Percentiles rank a stretch among this genome's conserved stretches.
These are phyloP conservation scores for Closterium sp. DNA, from an alignment of 139 green algal genomes.

Conservation along the genomic window DNA sequence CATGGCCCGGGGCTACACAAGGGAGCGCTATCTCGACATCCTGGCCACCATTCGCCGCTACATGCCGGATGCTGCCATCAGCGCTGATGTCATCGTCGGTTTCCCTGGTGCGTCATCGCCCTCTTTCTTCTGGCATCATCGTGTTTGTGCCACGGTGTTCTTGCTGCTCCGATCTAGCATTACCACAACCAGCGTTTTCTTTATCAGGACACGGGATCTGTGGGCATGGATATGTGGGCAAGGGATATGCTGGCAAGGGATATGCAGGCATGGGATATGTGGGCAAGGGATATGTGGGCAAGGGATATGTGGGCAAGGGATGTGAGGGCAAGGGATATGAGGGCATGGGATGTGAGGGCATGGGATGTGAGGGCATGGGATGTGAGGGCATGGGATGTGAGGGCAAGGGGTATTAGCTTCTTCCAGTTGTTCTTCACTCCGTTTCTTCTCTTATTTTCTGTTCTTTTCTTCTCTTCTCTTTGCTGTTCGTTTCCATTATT, in stretches of 20 bases:
- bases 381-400: not conserved
- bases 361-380: no score
- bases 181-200: not conserved
- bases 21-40: slow-evolving; percentile 82
- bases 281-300: no score
- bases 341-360: no score
- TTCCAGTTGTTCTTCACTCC: no score
- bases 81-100: slow-evolving; percentile 92
- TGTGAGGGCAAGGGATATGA: no score
- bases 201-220: not conserved
- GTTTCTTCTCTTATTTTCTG: not conserved
- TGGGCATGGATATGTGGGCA: no score
- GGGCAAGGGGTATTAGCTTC: no score
- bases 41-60: slow-evolving; percentile 88
- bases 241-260: no score
- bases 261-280: no score
- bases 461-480: not conserved
- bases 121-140: not conserved
- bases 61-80: slow-evolving; percentile 92
- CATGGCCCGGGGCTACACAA: slow-evolving; percentile 89
- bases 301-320: no score
- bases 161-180: not conserved
- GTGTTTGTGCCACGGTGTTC: not conserved
- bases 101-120: slow-evolving; percentile 69
- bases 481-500: not conserved